Base-by-base conservation (phyloP, 108 stramenopile genomes). In the Fragilariopsis cylindrus region DNA sequence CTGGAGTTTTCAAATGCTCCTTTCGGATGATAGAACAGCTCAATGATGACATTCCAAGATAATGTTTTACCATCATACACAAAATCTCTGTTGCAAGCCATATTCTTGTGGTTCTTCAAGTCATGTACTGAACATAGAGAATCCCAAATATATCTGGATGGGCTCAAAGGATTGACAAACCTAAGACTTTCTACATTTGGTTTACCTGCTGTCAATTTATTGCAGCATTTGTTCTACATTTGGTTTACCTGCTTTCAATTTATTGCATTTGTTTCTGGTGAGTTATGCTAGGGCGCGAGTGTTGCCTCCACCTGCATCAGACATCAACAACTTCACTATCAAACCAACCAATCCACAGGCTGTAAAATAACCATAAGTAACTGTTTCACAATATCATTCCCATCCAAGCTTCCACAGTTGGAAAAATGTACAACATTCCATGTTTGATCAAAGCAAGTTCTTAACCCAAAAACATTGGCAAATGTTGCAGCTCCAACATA, bases 231-330 rank as follows among this genome's bases (percentile, higher is more conserved):
- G n/a, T n/a, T n/a, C n/a, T n/a, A n/a, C n/a, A n/a, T n/a, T n/a
- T n/a, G n/a, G n/a, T n/a, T n/a, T n/a, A n/a, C n/a, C n/a, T n/a
- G n/a, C n/a, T n/a, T n/a, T n/a, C n/a, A n/a, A n/a, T n/a, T n/a
- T n/a, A n/a, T n/a, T n/a, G n/a, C n/a, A n/a, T 15, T 57, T 57
- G 21, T 15, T 15, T 21, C 5, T 0, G 2, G 56, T 57, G 16
- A 57, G 0, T 15, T 21, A 57, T 57, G 11, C 56, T 5, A 57
- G 13, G 16, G 56, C 56, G 21, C 56, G 16, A 21, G 13, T 57
- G 21, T 57, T 57, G 56, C 56, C 56, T 6, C 56, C 56, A 12
- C 56, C 56, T 57, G 56, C 56, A 57, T 57, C 56, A 57, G 19
- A 57, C 56, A 57, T 57, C 21, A 21, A 21, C 0, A 57, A 15